Evolutionary conservation across 2,329 filamentous ascomycete genomes (phyloP), one percentile per base, ranked within the genome.

Genomic region (Myrmaecium sp.): DNA sequence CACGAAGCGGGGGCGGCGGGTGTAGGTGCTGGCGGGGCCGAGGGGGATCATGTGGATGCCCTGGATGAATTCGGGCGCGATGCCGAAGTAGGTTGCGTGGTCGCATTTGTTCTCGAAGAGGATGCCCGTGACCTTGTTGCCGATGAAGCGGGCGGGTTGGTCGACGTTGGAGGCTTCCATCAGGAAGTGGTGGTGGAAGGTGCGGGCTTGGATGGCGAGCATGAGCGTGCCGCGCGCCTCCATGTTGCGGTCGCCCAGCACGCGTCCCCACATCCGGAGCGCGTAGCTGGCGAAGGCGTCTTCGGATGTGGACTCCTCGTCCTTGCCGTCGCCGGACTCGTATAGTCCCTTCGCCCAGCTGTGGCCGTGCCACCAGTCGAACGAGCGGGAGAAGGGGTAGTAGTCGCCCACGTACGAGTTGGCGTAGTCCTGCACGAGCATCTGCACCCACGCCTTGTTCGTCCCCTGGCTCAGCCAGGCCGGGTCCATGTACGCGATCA

Each of bases 41-140:
- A 84, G 54, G 1, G 81, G 81, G 16, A 86, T 62, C 78, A 89
- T 86, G 55, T 89, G 78, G 39, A 86, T 84, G 31, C 78, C 69
- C 45, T 73, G 61, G 33, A 91, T 66, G 39, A 70, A 80, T 51
- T 86, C 75, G 8, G 57, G 36, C 6, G 25, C 23, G 13, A 28
- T 49, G 23, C 81, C 80, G 42, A 94, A 94, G 54, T 82, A 94
- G 1, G 86, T 41, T 44, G 78, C 76, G 51, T 94, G 82, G 48
- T 95, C 81, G 28, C 83, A 66, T 55, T 95, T 95, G 59, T 94
- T 94, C 54, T 95, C 86, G 42, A 94, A 95, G 6, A 92, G 47
- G 3, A 73, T 70, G 10, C 67, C 68, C 1, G 63, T 60, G 5
- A 66, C 60, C 52, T 78, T 83, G 60, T 95, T 95, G 21, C 60